These are phyloP conservation scores for Camelina laxa DNA, from an alignment of 345 rosid genomes.

Conservation along the genomic window DNA sequence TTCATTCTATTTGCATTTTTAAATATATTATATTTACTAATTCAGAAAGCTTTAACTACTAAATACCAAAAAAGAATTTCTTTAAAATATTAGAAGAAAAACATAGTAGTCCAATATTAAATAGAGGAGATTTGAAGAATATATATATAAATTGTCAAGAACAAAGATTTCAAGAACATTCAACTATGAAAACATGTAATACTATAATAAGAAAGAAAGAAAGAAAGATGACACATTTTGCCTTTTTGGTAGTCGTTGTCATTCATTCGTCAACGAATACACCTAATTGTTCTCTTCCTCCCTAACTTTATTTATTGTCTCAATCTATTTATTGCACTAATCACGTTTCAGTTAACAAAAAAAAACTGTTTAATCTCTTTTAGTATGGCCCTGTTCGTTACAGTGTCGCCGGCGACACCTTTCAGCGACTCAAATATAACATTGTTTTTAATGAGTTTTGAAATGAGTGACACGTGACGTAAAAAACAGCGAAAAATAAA, in stretches of 20 bases:
- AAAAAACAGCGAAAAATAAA: no score
- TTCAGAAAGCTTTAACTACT: background rate
- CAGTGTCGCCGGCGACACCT: no score
- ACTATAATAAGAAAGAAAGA: background rate
- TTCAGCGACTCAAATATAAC: no score
- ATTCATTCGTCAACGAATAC: conserved; percentile 25
- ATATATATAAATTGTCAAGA: background rate
- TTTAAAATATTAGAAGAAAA: conserved; percentile 7
- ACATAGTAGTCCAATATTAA: background rate
- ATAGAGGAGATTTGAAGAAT: background rate
- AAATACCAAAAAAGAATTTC: background rate
- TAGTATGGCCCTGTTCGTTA: no score
- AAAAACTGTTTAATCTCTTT: background rate
- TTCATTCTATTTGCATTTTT: background rate
- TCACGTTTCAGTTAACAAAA: background rate
- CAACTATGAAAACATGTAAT: conserved; percentile 18
- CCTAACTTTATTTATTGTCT: background rate
- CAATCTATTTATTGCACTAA: conserved; percentile 33
- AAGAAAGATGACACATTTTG: conserved; percentile 34
- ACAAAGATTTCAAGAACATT: conserved; percentile 19
- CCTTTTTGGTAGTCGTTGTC: conserved; percentile 38
- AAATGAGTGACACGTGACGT: no score
- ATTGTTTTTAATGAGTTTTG: no score
- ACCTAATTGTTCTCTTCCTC: background rate
- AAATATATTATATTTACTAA: background rate